Percentiles rank a stretch among this genome's conserved stretches.
Conservation (phyloP, 352 stramenopile genomes). For the Globisporangium paroecandrum region DNA sequence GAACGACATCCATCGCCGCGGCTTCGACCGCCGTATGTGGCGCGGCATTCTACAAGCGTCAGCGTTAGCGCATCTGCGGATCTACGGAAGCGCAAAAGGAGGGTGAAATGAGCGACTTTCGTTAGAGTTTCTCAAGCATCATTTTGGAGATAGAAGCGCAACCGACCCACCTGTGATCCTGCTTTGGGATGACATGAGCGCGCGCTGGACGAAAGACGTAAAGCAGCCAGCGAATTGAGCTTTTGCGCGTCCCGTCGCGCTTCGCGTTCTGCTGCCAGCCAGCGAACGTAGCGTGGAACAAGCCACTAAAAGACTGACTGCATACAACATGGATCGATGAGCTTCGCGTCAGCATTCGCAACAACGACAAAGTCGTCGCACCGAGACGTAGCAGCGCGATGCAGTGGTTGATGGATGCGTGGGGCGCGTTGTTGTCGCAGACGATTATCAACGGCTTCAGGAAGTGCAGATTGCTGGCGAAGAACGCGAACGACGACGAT, state of each 20-base stretch:
- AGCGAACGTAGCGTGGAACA: background rate
- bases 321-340: background rate
- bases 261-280: background rate
- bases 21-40: background rate
- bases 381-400: background rate
- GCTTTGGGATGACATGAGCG: background rate
- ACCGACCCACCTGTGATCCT: background rate
- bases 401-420: background rate
- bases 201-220: background rate
- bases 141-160: background rate
- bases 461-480: background rate
- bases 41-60: background rate
- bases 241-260: background rate
- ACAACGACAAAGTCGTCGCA: background rate
- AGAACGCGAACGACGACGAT: background rate
- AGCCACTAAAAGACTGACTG: background rate
- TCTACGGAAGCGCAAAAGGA: background rate
- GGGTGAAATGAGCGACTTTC: background rate
- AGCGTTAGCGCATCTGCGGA: background rate
- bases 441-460: background rate
- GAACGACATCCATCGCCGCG: background rate
- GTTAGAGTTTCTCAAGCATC: background rate
- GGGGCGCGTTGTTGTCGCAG: background rate
- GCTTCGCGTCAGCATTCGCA: background rate
- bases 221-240: background rate